Percentiles rank a stretch among this genome's conserved stretches.
phyloP scores from a whole-genome alignment of 2,329 filamentous ascomycete genomes.

The Sporothrix pallida region DNA sequence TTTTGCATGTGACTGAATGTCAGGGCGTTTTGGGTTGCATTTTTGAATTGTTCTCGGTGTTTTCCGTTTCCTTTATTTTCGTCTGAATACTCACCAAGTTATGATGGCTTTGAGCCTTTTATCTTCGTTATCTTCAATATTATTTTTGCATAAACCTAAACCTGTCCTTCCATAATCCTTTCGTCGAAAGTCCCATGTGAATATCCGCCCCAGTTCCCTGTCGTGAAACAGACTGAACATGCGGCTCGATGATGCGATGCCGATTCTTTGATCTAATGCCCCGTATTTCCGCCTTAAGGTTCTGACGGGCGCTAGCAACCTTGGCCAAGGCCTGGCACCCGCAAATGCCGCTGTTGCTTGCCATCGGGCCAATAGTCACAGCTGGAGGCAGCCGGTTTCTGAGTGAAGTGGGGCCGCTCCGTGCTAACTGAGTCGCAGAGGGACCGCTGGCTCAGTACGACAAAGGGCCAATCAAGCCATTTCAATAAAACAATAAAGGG shows the following conservation, averaged over 20 bases:
- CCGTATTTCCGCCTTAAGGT: constrained; percentile 22
- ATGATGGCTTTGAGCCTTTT: too few species aligned
- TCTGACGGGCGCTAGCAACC: constrained; percentile 24
- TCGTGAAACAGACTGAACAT: neutral
- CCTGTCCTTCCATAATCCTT: too few species aligned
- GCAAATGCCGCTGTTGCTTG: neutral
- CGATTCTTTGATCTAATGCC: neutral
- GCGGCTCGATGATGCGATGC: neutral
- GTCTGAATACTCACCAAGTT: neutral
- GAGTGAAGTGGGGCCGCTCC: neutral
- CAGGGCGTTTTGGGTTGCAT: neutral
- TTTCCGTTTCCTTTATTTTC: neutral
- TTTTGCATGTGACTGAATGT: constrained; percentile 19
- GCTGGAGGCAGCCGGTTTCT: constrained; percentile 12
- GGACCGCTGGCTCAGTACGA: too few species aligned
- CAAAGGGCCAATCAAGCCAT: neutral
- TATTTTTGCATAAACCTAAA: too few species aligned
- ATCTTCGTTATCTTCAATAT: too few species aligned
- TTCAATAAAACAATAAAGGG: neutral
- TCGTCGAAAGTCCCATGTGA: neutral
- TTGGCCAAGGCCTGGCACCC: constrained; percentile 14
- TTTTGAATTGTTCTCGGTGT: neutral
- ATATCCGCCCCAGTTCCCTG: neutral
- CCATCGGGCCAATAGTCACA: constrained; percentile 13
- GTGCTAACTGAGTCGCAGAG: neutral